These are phyloP conservation scores for Phytopythium chamaehyphon DNA, from an alignment of 352 stramenopile genomes.

Conservation along the genomic window DNA sequence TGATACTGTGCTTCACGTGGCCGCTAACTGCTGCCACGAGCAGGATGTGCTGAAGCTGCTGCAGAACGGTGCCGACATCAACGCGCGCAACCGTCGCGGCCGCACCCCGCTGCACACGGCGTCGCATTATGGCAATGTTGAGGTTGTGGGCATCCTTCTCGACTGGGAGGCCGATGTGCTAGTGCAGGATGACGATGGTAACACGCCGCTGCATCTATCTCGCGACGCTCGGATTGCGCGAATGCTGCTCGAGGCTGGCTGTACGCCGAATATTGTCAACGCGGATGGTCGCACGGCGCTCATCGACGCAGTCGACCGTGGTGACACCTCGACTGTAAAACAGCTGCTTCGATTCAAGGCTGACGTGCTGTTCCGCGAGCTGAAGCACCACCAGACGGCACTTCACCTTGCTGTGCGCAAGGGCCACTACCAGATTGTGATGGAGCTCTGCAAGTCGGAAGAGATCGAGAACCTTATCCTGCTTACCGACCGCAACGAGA, in stretches of 20 bases:
- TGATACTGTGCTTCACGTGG: conserved; percentile 84
- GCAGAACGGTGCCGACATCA: conserved; percentile 85
- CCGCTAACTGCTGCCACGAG: conserved; percentile 83
- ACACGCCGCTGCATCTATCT: conserved; percentile 80
- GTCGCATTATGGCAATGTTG: conserved; percentile 74
- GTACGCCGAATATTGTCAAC: conserved; percentile 83
- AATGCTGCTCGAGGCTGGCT: conserved; percentile 81
- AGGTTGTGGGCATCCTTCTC: conserved; percentile 76
- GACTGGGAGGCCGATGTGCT: conserved; percentile 80
- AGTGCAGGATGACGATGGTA: conserved; percentile 76
- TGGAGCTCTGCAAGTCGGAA: conserved; percentile 77
- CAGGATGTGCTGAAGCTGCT: conserved; percentile 83
- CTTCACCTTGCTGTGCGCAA: conserved; percentile 80
- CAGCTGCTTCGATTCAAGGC: conserved; percentile 75
- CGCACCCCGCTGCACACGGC: conserved; percentile 82
- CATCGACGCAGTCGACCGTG: conserved; percentile 74
- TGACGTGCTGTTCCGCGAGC: conserved; percentile 81
- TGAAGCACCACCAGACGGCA: conserved; percentile 83
- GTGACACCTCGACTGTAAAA: conserved; percentile 73
- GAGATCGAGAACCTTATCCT: conserved; percentile 63
- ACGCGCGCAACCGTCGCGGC: conserved; percentile 71
- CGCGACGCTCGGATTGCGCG: conserved; percentile 70
- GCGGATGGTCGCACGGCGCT: conserved; percentile 72
- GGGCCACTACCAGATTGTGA: conserved; percentile 82
- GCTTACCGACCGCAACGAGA: conserved; percentile 78